Evolutionary conservation across 1,284 basidiomycete species (phyloP), one percentile per base, ranked within the genome.

Genomic region (Ustilago esculenta): DNA sequence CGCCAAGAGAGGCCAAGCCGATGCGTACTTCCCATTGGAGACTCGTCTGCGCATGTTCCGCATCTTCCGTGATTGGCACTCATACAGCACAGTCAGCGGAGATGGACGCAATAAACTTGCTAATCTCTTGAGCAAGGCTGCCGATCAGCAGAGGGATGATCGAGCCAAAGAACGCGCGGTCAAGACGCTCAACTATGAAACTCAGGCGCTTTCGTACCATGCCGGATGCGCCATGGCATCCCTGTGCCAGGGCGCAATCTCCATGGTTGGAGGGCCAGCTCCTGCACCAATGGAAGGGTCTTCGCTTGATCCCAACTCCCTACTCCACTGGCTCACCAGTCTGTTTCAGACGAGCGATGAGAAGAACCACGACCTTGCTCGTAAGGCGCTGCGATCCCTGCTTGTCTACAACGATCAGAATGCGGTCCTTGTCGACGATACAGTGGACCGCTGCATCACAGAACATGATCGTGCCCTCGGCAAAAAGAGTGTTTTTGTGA

Each of bases 31-130:
- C 50, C 88, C 90, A 4, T 84, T 87, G 8, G 88, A 91, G 51
- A 88, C 89, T 83, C 89, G 92, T 72, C 85, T 93, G 8, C 87
- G 89, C 8, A 84, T 97, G 45, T 96, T 92, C 82, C 87, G 90
- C 40, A 84, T 93, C 36, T 94, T 93, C 75, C 91, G 93, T 81
- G 93, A 95, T 72, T 97, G 94, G 94, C 95, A 94, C 81, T 89
- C 91, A 72, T 86, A 91, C 50, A 92, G 91, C 7, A 87, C 88
- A 42, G 88, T 92, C 73, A 87, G 88, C 1, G 91, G 92, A 60
- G 84, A 85, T 14, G 87, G 89, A 23, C 90, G 89, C 78, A 90
- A 89, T 58, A 87, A 91, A 47, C 84, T 91, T 42, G 86, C 89
- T 23, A 82, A 87, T 47, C 92, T 92, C 86, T 88, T 92, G 68